Conservation (phyloP, 139 green algal species). For the Chlamydomonas sp. region DNA sequence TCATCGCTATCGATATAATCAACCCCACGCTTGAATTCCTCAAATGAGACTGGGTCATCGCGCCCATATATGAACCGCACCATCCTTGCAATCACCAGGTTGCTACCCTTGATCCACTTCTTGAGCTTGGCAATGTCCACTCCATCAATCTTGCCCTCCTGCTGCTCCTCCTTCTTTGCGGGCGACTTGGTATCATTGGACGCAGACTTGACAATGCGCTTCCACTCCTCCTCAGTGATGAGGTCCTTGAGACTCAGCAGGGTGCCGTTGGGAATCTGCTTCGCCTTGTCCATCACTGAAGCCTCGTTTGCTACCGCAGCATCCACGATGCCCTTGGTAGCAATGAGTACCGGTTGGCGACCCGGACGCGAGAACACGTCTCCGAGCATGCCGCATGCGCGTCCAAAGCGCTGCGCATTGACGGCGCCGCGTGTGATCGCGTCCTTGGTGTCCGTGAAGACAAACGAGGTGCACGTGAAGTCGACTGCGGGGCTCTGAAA, state of each 20-base stretch:
- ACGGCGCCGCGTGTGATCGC: neutral
- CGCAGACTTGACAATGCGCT: neutral
- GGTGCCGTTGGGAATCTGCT: neutral
- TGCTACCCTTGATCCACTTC: neutral
- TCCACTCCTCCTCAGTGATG: neutral
- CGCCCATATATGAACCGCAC: neutral
- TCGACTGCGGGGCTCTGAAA: neutral
- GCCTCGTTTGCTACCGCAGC: constrained; percentile 3
- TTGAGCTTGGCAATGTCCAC: neutral
- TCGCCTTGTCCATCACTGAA: neutral
- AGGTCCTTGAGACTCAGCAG: neutral
- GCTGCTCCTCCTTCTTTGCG: neutral
- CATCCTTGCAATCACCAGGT: neutral
- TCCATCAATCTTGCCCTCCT: neutral
- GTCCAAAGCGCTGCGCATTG: constrained; percentile 2
- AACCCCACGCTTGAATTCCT: too few species aligned
- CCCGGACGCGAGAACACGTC: neutral
- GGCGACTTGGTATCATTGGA: neutral
- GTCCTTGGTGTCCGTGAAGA: neutral
- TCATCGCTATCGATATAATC: too few species aligned
- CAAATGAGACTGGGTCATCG: neutral
- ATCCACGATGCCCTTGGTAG: neutral
- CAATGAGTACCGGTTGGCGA: neutral
- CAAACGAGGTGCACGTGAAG: constrained; percentile 1
- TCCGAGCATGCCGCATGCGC: neutral